Base-by-base conservation (phyloP, 1,139 yeast genomes). In the Saccharomyces pastorianus region DNA sequence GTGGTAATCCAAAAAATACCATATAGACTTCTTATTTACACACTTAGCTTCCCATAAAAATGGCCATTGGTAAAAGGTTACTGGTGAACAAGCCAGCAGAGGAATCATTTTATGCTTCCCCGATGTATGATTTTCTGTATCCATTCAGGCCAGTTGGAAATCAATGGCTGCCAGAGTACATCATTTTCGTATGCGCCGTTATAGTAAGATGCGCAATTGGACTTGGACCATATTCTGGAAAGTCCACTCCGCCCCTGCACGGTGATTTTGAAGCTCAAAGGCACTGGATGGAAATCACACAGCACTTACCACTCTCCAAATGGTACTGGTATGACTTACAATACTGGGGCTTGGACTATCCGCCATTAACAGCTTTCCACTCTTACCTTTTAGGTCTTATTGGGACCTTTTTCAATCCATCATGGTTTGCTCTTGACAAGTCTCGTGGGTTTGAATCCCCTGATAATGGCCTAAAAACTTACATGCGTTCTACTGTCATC, bases 221-320 rank as follows among this genome's bases (percentile, higher is more conserved):
- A 0, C 74, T 91, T 49, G 99, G 98, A 0, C 79, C 91, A 2
- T 91, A 82, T 67, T 89, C 96, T 51, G 99, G 96, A 0, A 69
- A 71, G 59, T 73, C 75, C 7, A 73, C 76, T 3, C 82, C 85
- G 11, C 98, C 98, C 6, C 80, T 88, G 80, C 83, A 76, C 73
- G 99, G 99, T 4, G 99, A 93, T 68, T 93, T 93, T 67, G 99
- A 95, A 70, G 98, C 99, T 0, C 99, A 93, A 70, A 78, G 99
- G 61, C 99, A 93, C 68, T 93, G 99, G 99, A 80, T 93, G 82
- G 99, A 95, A 69, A 75, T 93, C 55, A 91, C 99, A 0, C 82
- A 77, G 47, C 81, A 84, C 60, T 69, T 91, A 52, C 96, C 96
- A 0, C 71, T 88, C 1, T 71, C 74, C 1, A 65, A 85, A 58